Evolutionary conservation across 192 early-diverging fungal species (phyloP), one percentile per base, ranked within the genome.

Genomic region (Spizellomyces punctatus): DNA sequence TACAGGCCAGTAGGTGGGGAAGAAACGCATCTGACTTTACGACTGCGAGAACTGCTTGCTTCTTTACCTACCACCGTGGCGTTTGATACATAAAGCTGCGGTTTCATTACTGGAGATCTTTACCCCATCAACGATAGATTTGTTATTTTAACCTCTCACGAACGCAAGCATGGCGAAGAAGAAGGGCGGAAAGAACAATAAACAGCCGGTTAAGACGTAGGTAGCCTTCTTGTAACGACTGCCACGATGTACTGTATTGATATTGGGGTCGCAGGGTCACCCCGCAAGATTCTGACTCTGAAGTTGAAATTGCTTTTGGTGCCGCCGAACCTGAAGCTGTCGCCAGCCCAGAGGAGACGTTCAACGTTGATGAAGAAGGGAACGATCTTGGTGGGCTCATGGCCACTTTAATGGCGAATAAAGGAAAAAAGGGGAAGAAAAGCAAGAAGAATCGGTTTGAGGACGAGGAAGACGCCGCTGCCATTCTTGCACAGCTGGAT

Each of bases 361-460:
- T 66, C 58, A 79, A 82, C 67, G 64, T 74, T 16, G 84, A 86
- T 58, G 83, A 79, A 27, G 83, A 89, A 44, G 85, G 89, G 5
- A 90, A 90, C 71, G 88, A 89, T 46, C 82, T 90, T 21, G 90
- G 89, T 48, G 89, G 90, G 55, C 78, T 90, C 17, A 90, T 90
- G 89, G 78, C 87, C 66, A 76, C 67, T 59, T 75, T 82, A 44
- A 81, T 82, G 65, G 77, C 76, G 62, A 77, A 43, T 60, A 81
- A 74, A 63, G 71, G 50, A 22, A 80, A 45, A 69, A 79, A 78
- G n/a, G 67, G 69, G 8, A 73, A 78, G 75, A 73, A 78, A 59
- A 76, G 71, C 59, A 66, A 83, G 66, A 76, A 81, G 10, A 69
- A 69, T 8, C 65, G 69, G 0, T 76, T 75, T 36, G 58, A 64